Evolutionary conservation across 441 rosid species (phyloP).

Genomic region (Eruca vesicaria): DNA sequence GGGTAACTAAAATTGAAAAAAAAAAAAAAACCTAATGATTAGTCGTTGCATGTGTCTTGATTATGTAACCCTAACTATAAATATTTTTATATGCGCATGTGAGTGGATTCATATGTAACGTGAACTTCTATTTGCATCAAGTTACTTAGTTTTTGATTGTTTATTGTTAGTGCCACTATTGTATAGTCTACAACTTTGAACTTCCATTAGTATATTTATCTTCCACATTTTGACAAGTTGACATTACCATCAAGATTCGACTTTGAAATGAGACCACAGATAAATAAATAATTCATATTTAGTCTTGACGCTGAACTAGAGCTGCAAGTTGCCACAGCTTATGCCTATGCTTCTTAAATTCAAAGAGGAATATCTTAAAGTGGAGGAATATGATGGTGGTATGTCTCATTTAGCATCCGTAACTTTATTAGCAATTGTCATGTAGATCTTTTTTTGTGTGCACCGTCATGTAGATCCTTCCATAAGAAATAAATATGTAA

Average conservation of each 20-base stretch:
- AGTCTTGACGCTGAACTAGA: background rate
- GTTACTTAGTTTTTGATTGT: conserved; percentile 6
- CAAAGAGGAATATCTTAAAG: too few relatives aligned
- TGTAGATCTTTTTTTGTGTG: too few relatives aligned
- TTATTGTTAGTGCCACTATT: background rate
- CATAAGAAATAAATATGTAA: too few relatives aligned
- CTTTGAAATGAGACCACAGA: background rate
- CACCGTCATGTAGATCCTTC: too few relatives aligned
- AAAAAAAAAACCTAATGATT: conserved; percentile 2
- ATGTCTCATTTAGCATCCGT: too few relatives aligned
- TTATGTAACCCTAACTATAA: conserved; percentile 25
- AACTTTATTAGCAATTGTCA: too few relatives aligned
- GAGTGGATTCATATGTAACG: conserved; percentile 30
- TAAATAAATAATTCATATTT: background rate
- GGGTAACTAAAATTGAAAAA: background rate
- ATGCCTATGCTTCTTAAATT: background rate
- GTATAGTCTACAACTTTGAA: background rate
- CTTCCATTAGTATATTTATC: background rate
- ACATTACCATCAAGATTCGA: background rate
- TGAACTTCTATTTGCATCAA: conserved; percentile 11
- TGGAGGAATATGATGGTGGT: too few relatives aligned
- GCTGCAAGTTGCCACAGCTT: background rate
- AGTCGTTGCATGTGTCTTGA: conserved; percentile 18
- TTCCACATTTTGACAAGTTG: background rate
- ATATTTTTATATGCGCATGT: conserved; percentile 23